Base-by-base conservation (phyloP, 1,284 basidiomycete genomes). In the Rhodotorula glutinis region DNA sequence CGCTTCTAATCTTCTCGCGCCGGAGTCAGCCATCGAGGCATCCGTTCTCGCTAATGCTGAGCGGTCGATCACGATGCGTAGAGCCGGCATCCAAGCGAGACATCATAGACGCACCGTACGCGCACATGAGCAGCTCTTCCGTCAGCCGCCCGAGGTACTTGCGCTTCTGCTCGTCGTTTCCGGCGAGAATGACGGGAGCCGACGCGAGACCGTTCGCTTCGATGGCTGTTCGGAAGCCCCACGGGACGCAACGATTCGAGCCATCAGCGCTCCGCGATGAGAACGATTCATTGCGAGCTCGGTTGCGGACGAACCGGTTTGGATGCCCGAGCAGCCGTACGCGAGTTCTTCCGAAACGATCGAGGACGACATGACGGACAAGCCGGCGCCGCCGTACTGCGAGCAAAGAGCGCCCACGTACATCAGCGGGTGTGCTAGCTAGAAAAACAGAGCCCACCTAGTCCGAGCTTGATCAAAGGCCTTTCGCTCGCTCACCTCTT, bases 121-220 rank as follows among this genome's bases (percentile, higher is more conserved):
- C 80, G 21, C 82, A 82, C 68, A 85, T 81, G 19, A 85, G 75
- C 0, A 83, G 83, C 74, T 82, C 82, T 70, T 84, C 83, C 0
- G 81, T 82, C 80, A 84, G 82, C n/a, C 83, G 77, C 1, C 83
- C 82, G n/a, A 84, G 78, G 74, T 83, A 84, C 77, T 83, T 84
- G 62, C 72, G 71, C 77, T 83, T 85, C 54, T 78, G 79, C 67
- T 80, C 80, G 60, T 84, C 79, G 27, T 78, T 81, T 2, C 80
- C 83, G 1, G 82, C 81, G 14, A 84, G 80, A 46, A 84, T 80
- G 17, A 84, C 64, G 0, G 83, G 83, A 0, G 83, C 82, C 67
- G 83, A 81, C 0, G 82, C 83, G 1, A 84, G 76, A 10, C 83
- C 83, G 71, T 83, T 84, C 55, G 78, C 79, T 65, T 80, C 79